These are phyloP conservation scores for Monosporascus sp. DNA, from an alignment of 2,329 filamentous ascomycete species.

Conservation along the genomic window DNA sequence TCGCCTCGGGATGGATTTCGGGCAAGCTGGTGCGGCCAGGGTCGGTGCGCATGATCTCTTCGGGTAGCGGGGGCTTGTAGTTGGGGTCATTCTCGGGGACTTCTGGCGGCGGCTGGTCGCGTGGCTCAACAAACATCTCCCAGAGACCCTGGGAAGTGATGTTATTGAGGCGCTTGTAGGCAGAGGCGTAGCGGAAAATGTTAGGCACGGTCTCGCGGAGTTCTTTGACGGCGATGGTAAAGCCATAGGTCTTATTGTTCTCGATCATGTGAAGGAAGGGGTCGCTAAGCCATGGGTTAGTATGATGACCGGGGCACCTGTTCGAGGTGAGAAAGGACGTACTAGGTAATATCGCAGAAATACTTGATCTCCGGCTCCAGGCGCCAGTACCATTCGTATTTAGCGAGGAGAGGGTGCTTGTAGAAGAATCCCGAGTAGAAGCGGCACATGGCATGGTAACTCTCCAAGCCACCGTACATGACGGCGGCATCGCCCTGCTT, in stretches of 20 bases:
- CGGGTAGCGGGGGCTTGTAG: conserved; percentile 64
- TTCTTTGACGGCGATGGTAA: conserved; percentile 98
- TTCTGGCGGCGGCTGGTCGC: conserved; percentile 53
- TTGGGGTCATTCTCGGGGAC: conserved; percentile 58
- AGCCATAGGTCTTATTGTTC: conserved; percentile 95
- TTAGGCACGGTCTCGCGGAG: conserved; percentile 96
- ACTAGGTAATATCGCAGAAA: conserved; percentile 99
- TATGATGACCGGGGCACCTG: neutral
- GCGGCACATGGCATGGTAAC: conserved; percentile 98
- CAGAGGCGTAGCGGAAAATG: conserved; percentile 97
- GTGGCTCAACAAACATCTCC: conserved; percentile 95
- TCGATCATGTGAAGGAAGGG: conserved; percentile 94
- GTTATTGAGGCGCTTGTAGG: conserved; percentile 91
- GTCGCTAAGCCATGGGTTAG: conserved; percentile 52
- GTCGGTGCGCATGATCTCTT: conserved; percentile 75
- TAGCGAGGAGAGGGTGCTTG: conserved; percentile 88
- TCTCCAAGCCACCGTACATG: conserved; percentile 99
- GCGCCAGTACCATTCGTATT: conserved; percentile 99
- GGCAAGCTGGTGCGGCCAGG: conserved; percentile 65
- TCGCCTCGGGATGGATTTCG: conserved; percentile 82
- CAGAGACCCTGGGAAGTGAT: conserved; percentile 87
- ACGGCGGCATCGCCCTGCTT: conserved; percentile 96
- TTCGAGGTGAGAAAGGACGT: conserved; percentile 30
- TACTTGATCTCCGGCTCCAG: conserved; percentile 99
- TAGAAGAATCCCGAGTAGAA: conserved; percentile 99